A percentile compares a stretch with the other conserved stretches of the same genome.
These are phyloP conservation scores for Prasinococcaceae sp. DNA, from an alignment of 139 green algal genomes.

Conservation along the genomic window DNA sequence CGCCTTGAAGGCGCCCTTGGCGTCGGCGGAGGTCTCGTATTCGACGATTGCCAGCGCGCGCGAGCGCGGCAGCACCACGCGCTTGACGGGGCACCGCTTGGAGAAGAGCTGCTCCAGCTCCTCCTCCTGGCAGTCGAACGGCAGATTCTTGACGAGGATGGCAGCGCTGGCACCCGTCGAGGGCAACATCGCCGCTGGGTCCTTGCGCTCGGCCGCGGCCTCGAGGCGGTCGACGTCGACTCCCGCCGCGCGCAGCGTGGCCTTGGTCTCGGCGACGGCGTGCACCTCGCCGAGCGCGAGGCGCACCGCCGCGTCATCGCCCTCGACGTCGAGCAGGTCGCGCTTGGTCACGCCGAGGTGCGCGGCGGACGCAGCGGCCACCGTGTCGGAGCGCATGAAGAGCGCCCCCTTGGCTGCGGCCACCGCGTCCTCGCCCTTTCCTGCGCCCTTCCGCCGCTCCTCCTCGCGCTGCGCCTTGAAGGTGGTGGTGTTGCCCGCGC, in stretches of 20 bases:
- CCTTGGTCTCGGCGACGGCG: slow-evolving; percentile 82
- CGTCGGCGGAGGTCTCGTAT: slow-evolving; percentile 27
- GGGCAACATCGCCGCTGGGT: slow-evolving; percentile 19
- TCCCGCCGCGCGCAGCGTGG: slow-evolving; percentile 46
- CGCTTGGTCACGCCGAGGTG: slow-evolving; percentile 74
- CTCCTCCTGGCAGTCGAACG: slow-evolving; percentile 55
- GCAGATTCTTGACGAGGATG: slow-evolving; percentile 95
- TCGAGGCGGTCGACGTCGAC: slow-evolving; percentile 62
- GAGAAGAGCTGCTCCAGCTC: slow-evolving; percentile 31
- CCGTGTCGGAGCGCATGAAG: slow-evolving; percentile 94
- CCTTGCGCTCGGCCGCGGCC: slow-evolving; percentile 42
- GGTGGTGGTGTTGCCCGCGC: slow-evolving; percentile 4
- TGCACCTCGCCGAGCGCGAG: slow-evolving; percentile 90
- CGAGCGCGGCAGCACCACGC: slow-evolving; percentile 72
- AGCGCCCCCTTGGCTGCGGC: slow-evolving; percentile 71
- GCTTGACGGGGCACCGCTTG: slow-evolving; percentile 32
- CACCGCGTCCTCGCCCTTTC: no score
- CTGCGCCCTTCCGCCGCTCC: no score
- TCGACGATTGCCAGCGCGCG: slow-evolving; percentile 62
- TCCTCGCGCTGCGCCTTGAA: slow-evolving; percentile 57
- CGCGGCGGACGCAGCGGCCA: slow-evolving; percentile 73
- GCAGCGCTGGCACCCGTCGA: slow-evolving; percentile 5
- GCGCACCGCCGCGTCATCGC: slow-evolving; percentile 49
- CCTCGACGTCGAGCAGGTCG: slow-evolving; percentile 62
- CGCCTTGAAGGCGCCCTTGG: slow-evolving; percentile 49